Evolutionary conservation across 2,329 filamentous ascomycete species (phyloP), one percentile per base, ranked within the genome.

Genomic region (Colletotrichum musicola): DNA sequence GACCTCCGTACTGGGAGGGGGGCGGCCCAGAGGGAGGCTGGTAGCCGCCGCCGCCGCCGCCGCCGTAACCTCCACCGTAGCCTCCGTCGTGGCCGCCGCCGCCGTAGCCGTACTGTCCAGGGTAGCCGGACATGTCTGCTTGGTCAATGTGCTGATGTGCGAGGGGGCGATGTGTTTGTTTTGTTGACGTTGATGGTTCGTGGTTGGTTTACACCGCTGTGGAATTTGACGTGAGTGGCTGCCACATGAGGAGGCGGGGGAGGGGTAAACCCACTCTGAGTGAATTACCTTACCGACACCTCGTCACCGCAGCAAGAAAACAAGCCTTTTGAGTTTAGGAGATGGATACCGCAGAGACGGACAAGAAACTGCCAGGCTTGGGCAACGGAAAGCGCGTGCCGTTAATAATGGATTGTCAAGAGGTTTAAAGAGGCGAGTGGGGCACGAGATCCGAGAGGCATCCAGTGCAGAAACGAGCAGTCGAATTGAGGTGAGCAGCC

Each of bases 71-170:
- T 35, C 74, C 75, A 35, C 74, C 74, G 61, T 75, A 65, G 46
- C 75, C 74, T 56, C 77, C 76, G 71, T 79, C 74, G 49, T 75
- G 75, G 50, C 76, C 71, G 55, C 74, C 72, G 40, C 75, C 71
- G 68, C 80, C 80, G 72, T 82, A 74, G 51, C 81, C 75, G 70
- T 82, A 79, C 73, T 81, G 80, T 61, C 80, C 81, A 38, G 81
- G 80, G 74, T 75, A 76, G 47, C 76, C 76, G 13, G 77, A 76
- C 77, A 79, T 79, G n/a, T 46, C 16, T 61, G 58, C 46, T 12
- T 3, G 49, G 18, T 64, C 35, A 27, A 55, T 9, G 30, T 22
- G 30, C 12, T 16, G 44, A 25, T 51, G 20, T 27, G 35, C 25
- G 30, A 22, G 42, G 27, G 46, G 44, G 30, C 25, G 22, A 12